Evolutionary conservation across 2,329 filamentous ascomycete species (phyloP), one percentile per base, ranked within the genome.

Genomic region (Botrytis aclada): DNA sequence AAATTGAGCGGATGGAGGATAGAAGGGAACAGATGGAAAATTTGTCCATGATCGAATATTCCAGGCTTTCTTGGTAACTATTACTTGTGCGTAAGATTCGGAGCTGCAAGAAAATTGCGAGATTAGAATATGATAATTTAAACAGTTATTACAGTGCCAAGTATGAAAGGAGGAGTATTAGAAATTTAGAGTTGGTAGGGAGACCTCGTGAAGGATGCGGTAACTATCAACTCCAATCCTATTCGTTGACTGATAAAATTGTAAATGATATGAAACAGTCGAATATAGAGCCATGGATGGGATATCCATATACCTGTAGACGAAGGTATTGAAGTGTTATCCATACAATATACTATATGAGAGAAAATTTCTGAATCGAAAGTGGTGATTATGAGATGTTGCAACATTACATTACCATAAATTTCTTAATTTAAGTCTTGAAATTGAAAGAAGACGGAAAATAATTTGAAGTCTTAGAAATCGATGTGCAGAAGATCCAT

Each of bases 371-470:
- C 39, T 32, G 25, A 9, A 29, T 56, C 10, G 34, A 67, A 56
- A 22, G 37, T 29, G 34, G n/a, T 67, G 34, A 51, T 29, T 67
- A 18, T 41, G 64, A 47, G 34, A 29, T 67, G 8, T 51, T 37
- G 20, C 51, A 51, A 41, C 25, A 67, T 32, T 67, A 67, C 34
- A 67, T 67, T 67, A 67, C 64, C 64, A 37, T 67, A 29, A 32
- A 41, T 37, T 56, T 22, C 18, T 69, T 7, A 20, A 37, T 18
- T 22, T 20, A 25, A 22, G 25, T 4, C 45, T 32, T 47, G 32
- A 34, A 20, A 45, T 45, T 45, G 4, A 34, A 56, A 54, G 41
- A 66, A 56, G 32, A 56, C 14, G 2, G 6, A 66, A 43, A 25
- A 29, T 7, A 20, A 56, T 66, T 32, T 41, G 34, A 41, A 37